phyloP scores from a whole-genome alignment of 495 filamentous ascomycete genomes.

The Parmelia sp. region DNA sequence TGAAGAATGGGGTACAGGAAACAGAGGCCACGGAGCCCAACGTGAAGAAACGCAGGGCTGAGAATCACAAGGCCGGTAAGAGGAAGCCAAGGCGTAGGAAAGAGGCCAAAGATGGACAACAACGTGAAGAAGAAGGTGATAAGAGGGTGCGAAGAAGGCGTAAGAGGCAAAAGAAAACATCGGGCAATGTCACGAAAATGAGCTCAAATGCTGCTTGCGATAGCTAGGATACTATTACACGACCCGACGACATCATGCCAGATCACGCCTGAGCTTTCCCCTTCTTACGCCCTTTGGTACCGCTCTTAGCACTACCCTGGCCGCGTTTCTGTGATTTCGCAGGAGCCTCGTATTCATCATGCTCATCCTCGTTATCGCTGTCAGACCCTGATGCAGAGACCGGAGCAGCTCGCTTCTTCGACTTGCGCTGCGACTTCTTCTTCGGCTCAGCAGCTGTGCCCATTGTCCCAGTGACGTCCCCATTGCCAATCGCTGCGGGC shows the following conservation, averaged over 20 bases:
- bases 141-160: not conserved
- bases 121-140: not conserved
- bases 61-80: not conserved
- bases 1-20: not conserved
- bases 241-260: not conserved
- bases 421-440: conserved; percentile 4
- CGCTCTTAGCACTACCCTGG: not conserved
- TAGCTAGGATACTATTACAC: not conserved
- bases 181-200: not conserved
- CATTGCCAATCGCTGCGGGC: conserved; percentile 5
- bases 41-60: not conserved
- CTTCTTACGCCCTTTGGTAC: conserved; percentile 4
- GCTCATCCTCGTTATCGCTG: conserved; percentile 7
- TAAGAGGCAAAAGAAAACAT: not conserved
- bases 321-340: conserved; percentile 16
- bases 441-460: conserved; percentile 16
- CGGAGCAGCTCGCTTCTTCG: conserved; percentile 17
- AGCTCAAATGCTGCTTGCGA: not conserved
- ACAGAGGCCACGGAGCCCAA: not conserved
- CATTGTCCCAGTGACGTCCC: not conserved
- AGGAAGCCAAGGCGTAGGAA: not conserved
- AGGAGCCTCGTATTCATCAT: conserved; percentile 17
- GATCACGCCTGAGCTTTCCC: not conserved
- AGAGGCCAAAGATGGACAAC: not conserved
- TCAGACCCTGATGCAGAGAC: conserved; percentile 4